phyloP scores from a whole-genome alignment of 2,329 filamentous ascomycete species.

The Aulographum hederae region DNA sequence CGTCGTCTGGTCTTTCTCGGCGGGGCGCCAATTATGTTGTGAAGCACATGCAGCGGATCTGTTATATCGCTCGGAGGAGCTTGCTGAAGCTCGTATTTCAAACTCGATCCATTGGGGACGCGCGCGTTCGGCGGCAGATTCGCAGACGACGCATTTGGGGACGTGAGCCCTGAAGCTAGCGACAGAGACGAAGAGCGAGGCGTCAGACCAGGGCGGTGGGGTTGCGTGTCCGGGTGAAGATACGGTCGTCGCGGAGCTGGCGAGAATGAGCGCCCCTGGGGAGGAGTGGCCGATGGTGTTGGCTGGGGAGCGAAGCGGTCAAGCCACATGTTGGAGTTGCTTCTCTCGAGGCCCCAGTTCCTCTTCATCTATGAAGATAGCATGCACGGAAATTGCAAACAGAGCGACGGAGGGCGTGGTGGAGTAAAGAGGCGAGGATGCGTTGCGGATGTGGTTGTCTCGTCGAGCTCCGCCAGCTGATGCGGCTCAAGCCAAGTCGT shows the following conservation, averaged over 20 bases:
- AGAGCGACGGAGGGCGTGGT: neutral
- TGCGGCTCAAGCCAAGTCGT: too few relatives aligned
- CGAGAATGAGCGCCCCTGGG: constrained; percentile 51
- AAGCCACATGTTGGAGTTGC: constrained; percentile 57
- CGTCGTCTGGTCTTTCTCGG: constrained; percentile 9
- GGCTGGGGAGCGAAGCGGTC: constrained; percentile 65
- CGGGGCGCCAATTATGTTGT: constrained; percentile 33
- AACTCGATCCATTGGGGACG: constrained; percentile 46
- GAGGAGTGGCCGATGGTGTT: constrained; percentile 42
- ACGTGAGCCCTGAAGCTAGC: too few relatives aligned
- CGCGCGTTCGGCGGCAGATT: constrained; percentile 52
- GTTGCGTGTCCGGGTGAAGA: constrained; percentile 39
- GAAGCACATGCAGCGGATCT: constrained; percentile 56
- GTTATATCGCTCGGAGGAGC: constrained; percentile 35
- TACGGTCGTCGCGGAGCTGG: constrained; percentile 49
- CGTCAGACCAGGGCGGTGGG: constrained; percentile 46
- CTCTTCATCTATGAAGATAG: too few relatives aligned
- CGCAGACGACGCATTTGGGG: constrained; percentile 55
- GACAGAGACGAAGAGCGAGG: constrained; percentile 65
- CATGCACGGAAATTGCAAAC: neutral
- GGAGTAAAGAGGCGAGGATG: neutral
- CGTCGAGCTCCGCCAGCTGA: too few relatives aligned
- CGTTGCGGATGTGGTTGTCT: too few relatives aligned
- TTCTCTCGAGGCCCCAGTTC: neutral
- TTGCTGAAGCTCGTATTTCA: constrained; percentile 38